phyloP scores from a whole-genome alignment of 164 flowering plant genomes.

The Platanus orientalis region DNA sequence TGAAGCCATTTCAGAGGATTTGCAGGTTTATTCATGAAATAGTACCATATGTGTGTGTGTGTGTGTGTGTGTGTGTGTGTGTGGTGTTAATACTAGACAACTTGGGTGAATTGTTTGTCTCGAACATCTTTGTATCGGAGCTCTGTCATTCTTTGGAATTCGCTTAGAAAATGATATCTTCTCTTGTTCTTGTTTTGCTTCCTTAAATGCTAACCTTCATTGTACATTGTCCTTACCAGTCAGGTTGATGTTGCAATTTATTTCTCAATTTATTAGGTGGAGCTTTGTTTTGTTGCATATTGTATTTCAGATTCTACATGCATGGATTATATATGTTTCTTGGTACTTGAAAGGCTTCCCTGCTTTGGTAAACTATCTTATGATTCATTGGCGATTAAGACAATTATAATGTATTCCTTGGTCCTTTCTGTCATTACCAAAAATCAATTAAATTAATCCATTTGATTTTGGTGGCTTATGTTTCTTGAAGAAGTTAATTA shows the following conservation, averaged over 20 bases:
- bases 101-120: not conserved
- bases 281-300: too few relatives aligned
- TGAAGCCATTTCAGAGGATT: constrained; percentile 33
- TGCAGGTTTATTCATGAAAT: constrained; percentile 36
- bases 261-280: too few relatives aligned
- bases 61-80: not conserved
- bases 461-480: not conserved
- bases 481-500: not conserved
- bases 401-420: too few relatives aligned
- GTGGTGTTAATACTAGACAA: not conserved
- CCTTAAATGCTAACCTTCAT: not conserved
- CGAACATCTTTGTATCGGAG: not conserved
- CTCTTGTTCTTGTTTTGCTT: not conserved
- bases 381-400: not conserved
- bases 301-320: too few relatives aligned
- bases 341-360: too few relatives aligned
- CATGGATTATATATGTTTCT: too few relatives aligned
- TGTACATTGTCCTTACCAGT: too few relatives aligned
- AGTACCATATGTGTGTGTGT: not conserved
- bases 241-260: too few relatives aligned
- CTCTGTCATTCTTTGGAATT: too few relatives aligned
- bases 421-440: too few relatives aligned
- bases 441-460: not conserved
- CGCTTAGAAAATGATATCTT: not conserved
- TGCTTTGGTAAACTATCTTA: not conserved